phyloP scores from a whole-genome alignment of 2,329 filamentous ascomycete genomes.

The Apiospora phragmitis region DNA sequence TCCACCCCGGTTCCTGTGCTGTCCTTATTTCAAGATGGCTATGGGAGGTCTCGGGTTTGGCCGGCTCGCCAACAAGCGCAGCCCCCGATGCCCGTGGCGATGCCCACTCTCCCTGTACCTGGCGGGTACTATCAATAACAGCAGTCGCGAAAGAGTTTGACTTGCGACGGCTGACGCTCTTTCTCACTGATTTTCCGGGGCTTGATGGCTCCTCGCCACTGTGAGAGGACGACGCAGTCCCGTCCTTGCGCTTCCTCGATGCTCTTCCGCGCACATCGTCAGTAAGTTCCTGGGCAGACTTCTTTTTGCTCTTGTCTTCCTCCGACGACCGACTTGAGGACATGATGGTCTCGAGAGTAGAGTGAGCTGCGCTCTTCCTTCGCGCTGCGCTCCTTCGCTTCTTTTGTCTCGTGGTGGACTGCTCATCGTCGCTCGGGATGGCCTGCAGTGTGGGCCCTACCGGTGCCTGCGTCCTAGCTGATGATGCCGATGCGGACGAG shows the following conservation, averaged over 20 bases:
- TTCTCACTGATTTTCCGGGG: slow-evolving; percentile 22
- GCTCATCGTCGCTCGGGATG: slow-evolving; percentile 58
- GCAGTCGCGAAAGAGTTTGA: slow-evolving; percentile 47
- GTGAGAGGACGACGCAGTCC: slow-evolving; percentile 31
- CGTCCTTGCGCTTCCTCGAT: slow-evolving; percentile 33
- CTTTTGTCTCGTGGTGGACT: slow-evolving; percentile 37
- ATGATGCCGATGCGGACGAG: slow-evolving; percentile 25
- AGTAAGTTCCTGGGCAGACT: slow-evolving; percentile 56
- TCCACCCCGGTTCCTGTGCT: slow-evolving; percentile 26
- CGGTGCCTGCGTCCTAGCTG: slow-evolving; percentile 27
- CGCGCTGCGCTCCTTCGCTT: slow-evolving; percentile 43
- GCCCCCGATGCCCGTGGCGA: slow-evolving; percentile 37
- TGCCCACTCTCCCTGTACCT: slow-evolving; percentile 26
- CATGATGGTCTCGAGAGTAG: slow-evolving; percentile 67
- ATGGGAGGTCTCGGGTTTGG: slow-evolving; percentile 57
- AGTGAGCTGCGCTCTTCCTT: slow-evolving; percentile 56
- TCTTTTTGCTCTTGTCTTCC: slow-evolving; percentile 62
- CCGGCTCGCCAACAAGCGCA: slow-evolving; percentile 54
- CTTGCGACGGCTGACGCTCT: slow-evolving; percentile 32
- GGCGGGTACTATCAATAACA: slow-evolving; percentile 44
- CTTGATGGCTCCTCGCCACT: slow-evolving; percentile 29
- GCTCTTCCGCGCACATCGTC: slow-evolving; percentile 54
- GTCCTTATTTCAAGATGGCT: slow-evolving; percentile 50
- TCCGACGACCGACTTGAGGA: slow-evolving; percentile 65
- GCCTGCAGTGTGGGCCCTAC: slow-evolving; percentile 58